Percentiles rank a stretch among this genome's conserved stretches.
phyloP scores from a whole-genome alignment of 768 basidiomycete species.

The Tephrocybe rancida region DNA sequence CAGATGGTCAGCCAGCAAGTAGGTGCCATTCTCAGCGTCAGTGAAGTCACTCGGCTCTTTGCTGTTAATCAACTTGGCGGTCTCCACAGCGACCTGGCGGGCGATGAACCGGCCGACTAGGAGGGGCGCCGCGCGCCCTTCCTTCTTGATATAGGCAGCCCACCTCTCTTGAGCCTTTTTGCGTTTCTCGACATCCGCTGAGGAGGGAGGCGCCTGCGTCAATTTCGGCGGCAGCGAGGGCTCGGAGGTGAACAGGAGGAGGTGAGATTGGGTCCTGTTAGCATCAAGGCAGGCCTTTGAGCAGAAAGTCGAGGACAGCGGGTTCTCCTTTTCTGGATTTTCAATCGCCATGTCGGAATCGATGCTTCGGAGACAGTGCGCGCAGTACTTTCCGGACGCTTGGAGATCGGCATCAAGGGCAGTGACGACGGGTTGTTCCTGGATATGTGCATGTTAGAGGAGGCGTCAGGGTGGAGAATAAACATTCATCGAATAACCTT shows the following conservation, averaged over 20 bases:
- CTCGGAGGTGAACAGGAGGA: slow-evolving; percentile 72
- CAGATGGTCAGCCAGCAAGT: slow-evolving; percentile 73
- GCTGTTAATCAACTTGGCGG: slow-evolving; percentile 48
- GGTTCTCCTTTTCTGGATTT: slow-evolving; percentile 46
- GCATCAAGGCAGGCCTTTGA: slow-evolving; percentile 65
- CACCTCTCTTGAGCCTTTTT: slow-evolving; percentile 58
- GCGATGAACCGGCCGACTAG: slow-evolving; percentile 75
- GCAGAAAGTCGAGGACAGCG: slow-evolving; percentile 67
- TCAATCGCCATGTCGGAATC: slow-evolving; percentile 45
- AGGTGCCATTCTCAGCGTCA: slow-evolving; percentile 52
- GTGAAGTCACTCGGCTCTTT: slow-evolving; percentile 41
- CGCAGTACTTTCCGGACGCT: slow-evolving; percentile 67
- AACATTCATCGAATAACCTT: slow-evolving; percentile 44
- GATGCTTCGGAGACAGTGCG: slow-evolving; percentile 70
- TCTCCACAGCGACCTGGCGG: slow-evolving; percentile 69
- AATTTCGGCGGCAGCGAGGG: slow-evolving; percentile 56
- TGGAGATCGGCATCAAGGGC: slow-evolving; percentile 75
- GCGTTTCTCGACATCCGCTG: slow-evolving; percentile 36
- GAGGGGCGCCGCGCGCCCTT: slow-evolving; percentile 45
- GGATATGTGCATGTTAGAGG: slow-evolving; percentile 10
- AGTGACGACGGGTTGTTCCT: slow-evolving; percentile 78
- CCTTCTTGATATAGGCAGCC: slow-evolving; percentile 53
- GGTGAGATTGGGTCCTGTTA: slow-evolving; percentile 62
- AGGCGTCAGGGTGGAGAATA: not conserved
- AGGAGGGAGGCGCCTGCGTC: slow-evolving; percentile 26